These are phyloP conservation scores for Vitis vinifera DNA, from an alignment of 164 flowering plant genomes.

Conservation along the genomic window ASM3070453v1 NC_081810.1:21242501-21243000, in stretches of 20 bases:
- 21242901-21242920: too few species aligned
- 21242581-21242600: constrained; percentile 85
- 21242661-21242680: too few species aligned
- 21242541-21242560: constrained; percentile 64
- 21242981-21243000: too few species aligned
- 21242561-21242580: constrained; percentile 88
- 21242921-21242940: too few species aligned
- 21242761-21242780: constrained; percentile 83
- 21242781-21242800: constrained; percentile 93
- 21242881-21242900: too few species aligned
- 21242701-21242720: neutral
- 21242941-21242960: too few species aligned
- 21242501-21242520: neutral
- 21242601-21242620: constrained; percentile 84
- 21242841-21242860: too few species aligned
- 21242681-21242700: too few species aligned
- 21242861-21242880: too few species aligned
- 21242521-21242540: neutral
- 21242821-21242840: constrained; percentile 59
- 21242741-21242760: constrained; percentile 71
- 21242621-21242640: constrained; percentile 74
- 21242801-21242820: constrained; percentile 99
- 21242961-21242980: too few species aligned
- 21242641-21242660: neutral
- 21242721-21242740: neutral